Base-by-base conservation (phyloP, 345 rosid genomes). In the Salix arbutifolia region DNA sequence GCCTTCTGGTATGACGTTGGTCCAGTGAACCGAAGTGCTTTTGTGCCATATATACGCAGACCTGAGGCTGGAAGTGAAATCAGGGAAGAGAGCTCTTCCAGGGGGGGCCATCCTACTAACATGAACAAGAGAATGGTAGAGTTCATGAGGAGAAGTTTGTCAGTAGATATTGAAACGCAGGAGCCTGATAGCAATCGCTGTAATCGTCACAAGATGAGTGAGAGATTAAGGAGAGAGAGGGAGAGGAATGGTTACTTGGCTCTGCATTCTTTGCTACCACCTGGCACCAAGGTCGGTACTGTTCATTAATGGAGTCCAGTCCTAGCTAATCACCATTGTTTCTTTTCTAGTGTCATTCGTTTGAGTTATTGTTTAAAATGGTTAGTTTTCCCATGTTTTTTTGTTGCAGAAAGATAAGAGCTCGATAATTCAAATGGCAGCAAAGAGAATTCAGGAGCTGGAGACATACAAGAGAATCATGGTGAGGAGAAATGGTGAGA, bases 141-240 rank as follows among this genome's bases (percentile, higher is more conserved):
- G 31, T 82, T 92, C 74, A 26, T 84, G 76, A 86, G 42, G 75
- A 83, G 83, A 70, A 85, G 46, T 70, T 79, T 86, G 85, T 69
- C 74, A 11, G 48, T 56, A 52, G 64, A 30, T 74, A 44, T 10
- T 53, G 76, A 44, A 38, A 56, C 65, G 37, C 72, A 40, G 26
- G 86, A 79, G 17, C 67, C 77, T n/a, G 88, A 75, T 42, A 81
- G 81, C 52, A 81, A 81, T 2, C 84, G 89, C 69, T 37, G 85
- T 53, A 75, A 78, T 70, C 81, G 76, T 9, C 97, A 88, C 74
- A 87, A 80, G 91, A 65, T 92, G 84, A 89, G 83, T 65, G 98
- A 94, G 77, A 85, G 98, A 81, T 65, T 79, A 68, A 88, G 98
- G 71, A 86, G 98, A 82, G 85, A 80, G 76, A 89, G 58, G 83